Conservation (phyloP, 2,329 filamentous ascomycete species). For the Aspergillus sp. region DNA sequence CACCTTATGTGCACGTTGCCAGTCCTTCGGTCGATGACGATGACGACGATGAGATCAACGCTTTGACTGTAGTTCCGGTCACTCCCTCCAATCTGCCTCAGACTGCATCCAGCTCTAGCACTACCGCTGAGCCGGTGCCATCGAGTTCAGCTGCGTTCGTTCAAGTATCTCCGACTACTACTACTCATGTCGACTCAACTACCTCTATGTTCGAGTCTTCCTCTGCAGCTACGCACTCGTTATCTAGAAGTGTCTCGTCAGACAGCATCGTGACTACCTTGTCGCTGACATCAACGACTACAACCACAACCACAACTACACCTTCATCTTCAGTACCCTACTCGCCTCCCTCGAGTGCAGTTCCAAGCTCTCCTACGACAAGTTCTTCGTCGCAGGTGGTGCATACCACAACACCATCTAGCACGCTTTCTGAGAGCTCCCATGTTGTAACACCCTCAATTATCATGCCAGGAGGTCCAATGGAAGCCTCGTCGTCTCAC, state of each 20-base stretch:
- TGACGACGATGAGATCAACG: background rate
- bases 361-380: background rate
- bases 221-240: background rate
- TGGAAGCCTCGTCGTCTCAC: background rate
- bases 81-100: background rate
- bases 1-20: background rate
- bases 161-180: background rate
- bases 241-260: background rate
- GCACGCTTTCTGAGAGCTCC: background rate
- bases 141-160: background rate
- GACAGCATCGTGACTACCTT: background rate
- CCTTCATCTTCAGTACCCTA: background rate
- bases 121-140: background rate
- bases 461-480: background rate
- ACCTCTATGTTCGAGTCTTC: background rate
- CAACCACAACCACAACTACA: background rate
- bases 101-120: background rate
- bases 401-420: background rate
- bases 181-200: background rate
- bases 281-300: background rate
- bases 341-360: background rate
- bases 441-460: background rate
- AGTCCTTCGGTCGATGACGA: background rate
- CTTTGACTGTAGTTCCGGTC: constrained; percentile 1
- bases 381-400: background rate